These are phyloP conservation scores for Colletotrichum magnum DNA, from an alignment of 2,329 filamentous ascomycete genomes.

Conservation along the genomic window DNA sequence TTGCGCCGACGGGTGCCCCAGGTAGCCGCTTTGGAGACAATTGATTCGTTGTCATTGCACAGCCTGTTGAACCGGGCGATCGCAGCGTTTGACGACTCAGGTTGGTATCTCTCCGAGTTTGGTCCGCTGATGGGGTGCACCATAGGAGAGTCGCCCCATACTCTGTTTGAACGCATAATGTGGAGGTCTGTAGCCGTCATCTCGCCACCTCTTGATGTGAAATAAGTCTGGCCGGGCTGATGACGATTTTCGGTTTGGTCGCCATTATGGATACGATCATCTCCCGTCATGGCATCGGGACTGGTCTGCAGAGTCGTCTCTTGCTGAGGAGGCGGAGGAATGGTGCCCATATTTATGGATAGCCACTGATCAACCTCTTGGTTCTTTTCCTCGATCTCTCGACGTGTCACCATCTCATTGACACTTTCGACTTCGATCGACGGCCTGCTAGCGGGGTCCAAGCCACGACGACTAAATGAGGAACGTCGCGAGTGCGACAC, in stretches of 20 bases:
- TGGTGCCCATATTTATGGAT: constrained; percentile 46
- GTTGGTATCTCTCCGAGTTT: constrained; percentile 56
- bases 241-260: constrained; percentile 65
- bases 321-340: constrained; percentile 28
- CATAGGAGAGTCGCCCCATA: constrained; percentile 65
- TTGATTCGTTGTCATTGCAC: constrained; percentile 69
- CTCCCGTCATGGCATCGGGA: constrained; percentile 32
- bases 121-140: constrained; percentile 59
- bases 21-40: constrained; percentile 75
- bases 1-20: constrained; percentile 79
- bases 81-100: constrained; percentile 66
- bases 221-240: constrained; percentile 66
- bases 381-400: constrained; percentile 62
- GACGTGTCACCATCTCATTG: constrained; percentile 62
- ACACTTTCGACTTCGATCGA: constrained; percentile 60
- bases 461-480: constrained; percentile 58
- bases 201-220: constrained; percentile 56
- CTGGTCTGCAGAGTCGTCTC: constrained; percentile 16
- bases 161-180: constrained; percentile 62
- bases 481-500: constrained; percentile 49
- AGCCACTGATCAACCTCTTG: constrained; percentile 67
- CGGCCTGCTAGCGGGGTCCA: constrained; percentile 62
- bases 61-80: constrained; percentile 67
- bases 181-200: constrained; percentile 63
- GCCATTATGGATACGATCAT: constrained; percentile 60